Base-by-base conservation (phyloP, 2,329 filamentous ascomycete genomes). In the Fusarium musae region DNA sequence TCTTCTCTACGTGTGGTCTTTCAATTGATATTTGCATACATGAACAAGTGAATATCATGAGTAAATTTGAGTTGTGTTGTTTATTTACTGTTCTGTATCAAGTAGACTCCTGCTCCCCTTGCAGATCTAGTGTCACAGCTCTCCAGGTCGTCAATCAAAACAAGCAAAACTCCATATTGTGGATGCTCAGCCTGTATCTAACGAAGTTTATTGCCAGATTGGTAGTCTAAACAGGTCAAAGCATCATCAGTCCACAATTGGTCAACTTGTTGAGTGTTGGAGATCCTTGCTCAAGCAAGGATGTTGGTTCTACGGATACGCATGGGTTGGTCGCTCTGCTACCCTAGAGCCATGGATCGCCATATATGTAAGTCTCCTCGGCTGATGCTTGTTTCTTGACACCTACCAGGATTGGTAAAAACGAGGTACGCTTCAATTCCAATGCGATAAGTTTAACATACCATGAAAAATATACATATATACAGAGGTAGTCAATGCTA, bases 121-220 rank as follows among this genome's bases (percentile, higher is more conserved):
- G 59, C 59, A 69, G 59, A 44, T 62, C 42, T 43, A 39, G 28
- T 54, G 42, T 53, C 60, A 63, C 39, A 68, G 63, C 42, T 63
- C 63, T 67, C 47, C 40, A 68, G 47, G 53, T 68, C 42, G 49
- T 61, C 47, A 62, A 68, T 44, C 63, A 68, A 63, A 68, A 68
- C 65, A 68, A 19, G 17, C 23, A 53, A 39, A 28, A 53, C 50
- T 53, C 50, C 61, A 62, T 37, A 63, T 23, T 43, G 63, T 68
- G 65, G 65, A 63, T 62, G 42, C 47, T 43, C 42, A n/a, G 43
- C 58, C 10, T 37, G 37, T 40, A 12, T 42, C 28, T 39, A 34
- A 26, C 21, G 43, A 53, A 40, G 50, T 39, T 59, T 64, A 68
- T 63, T 34, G 37, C n/a, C 36, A 67, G 46, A 59, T 58, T 68